Conservation (phyloP, 495 filamentous ascomycete species). For the Viridothelium virens region DNA sequence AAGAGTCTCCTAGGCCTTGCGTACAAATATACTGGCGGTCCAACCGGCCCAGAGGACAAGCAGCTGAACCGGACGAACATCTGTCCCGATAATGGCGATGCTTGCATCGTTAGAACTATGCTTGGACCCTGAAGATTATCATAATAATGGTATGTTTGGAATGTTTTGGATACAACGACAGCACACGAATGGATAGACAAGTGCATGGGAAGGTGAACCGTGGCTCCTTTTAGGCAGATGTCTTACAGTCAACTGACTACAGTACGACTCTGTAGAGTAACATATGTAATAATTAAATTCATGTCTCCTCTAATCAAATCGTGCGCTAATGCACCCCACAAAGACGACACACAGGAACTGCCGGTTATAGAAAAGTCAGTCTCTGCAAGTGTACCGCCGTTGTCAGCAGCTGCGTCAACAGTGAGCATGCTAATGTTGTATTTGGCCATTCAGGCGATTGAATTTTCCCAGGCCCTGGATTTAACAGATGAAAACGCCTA, state of each 20-base stretch:
- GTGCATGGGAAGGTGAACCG: background rate
- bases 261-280: constrained; percentile 1
- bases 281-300: background rate
- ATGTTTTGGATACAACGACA: background rate
- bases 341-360: background rate
- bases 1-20: constrained; percentile 16
- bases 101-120: constrained; percentile 6
- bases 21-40: constrained; percentile 20
- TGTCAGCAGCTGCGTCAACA: background rate
- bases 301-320: background rate
- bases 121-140: background rate
- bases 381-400: background rate
- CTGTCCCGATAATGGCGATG: constrained; percentile 15
- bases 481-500: background rate
- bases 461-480: background rate
- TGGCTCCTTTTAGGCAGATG: background rate
- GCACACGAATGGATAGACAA: background rate
- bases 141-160: background rate
- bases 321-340: constrained; percentile 5
- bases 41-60: constrained; percentile 23
- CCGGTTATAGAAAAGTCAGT: background rate
- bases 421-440: background rate
- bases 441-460: background rate
- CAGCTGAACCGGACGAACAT: constrained; percentile 22
- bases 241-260: background rate